Percentiles rank a stretch among this genome's conserved stretches.
Conservation (phyloP, 2,329 filamentous ascomycete genomes). For the Periglandula ipomoeae region DNA sequence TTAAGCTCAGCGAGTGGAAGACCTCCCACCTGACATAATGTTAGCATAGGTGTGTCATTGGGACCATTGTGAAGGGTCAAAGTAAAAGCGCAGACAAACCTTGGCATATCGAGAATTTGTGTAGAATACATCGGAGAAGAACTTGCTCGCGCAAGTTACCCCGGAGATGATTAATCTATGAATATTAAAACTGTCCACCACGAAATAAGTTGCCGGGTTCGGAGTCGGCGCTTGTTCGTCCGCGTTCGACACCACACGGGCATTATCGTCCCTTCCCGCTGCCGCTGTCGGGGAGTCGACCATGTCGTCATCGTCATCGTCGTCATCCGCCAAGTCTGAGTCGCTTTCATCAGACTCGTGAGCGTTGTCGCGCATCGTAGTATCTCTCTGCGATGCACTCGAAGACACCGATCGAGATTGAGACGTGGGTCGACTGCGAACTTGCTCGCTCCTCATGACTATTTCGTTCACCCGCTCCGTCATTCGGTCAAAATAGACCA, state of each 20-base stretch:
- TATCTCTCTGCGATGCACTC: slow-evolving; percentile 16
- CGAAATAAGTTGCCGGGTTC: slow-evolving; percentile 57
- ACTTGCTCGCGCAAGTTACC: slow-evolving; percentile 97
- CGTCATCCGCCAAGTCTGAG: slow-evolving; percentile 41
- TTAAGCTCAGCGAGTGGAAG: slow-evolving; percentile 88
- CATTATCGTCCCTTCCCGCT: slow-evolving; percentile 13
- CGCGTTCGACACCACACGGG: slow-evolving; percentile 12
- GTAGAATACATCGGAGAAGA: slow-evolving; percentile 98
- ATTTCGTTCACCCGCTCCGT: slow-evolving; percentile 86
- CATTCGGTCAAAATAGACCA: slow-evolving; percentile 99
- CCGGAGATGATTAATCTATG: slow-evolving; percentile 93
- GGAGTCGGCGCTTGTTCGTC: slow-evolving; percentile 16
- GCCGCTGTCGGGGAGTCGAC: slow-evolving; percentile 18
- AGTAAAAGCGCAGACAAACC: slow-evolving; percentile 44
- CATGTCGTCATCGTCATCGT: slow-evolving; percentile 30
- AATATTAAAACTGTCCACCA: slow-evolving; percentile 98
- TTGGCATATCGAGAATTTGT: slow-evolving; percentile 99
- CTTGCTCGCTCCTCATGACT: slow-evolving; percentile 58
- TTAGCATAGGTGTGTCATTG: slow-evolving; percentile 4
- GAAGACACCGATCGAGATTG: slow-evolving; percentile 9
- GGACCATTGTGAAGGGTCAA: background rate
- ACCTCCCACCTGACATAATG: slow-evolving; percentile 67
- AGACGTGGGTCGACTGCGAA: slow-evolving; percentile 22
- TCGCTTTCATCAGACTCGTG: slow-evolving; percentile 35
- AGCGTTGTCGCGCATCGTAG: slow-evolving; percentile 19